Evolutionary conservation across 169 alveolate genomes (phyloP).

Genomic region (Perkinsus marinus): DNA sequence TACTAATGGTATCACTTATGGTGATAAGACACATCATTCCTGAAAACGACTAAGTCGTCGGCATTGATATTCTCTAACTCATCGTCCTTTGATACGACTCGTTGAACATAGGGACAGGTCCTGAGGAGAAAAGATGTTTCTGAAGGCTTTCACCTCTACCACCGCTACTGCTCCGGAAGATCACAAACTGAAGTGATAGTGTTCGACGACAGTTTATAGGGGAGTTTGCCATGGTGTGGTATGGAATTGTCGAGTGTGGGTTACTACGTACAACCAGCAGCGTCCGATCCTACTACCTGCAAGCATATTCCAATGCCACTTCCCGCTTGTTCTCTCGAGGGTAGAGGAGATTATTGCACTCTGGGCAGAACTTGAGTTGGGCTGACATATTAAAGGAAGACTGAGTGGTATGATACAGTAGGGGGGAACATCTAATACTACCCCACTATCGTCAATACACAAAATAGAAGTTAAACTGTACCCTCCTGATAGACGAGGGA

Average conservation of each 20-base stretch:
- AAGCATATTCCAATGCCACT: background rate
- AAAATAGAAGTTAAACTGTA: no score
- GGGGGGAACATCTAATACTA: background rate
- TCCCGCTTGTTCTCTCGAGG: background rate
- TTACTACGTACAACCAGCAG: no score
- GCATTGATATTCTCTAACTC: background rate
- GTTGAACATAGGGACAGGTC: background rate
- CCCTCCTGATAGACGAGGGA: no score
- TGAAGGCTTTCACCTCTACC: no score
- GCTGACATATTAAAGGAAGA: background rate
- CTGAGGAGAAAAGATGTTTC: no score
- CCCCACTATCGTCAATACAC: background rate
- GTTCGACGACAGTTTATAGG: no score
- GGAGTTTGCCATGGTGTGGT: no score
- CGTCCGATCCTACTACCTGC: background rate
- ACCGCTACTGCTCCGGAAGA: no score
- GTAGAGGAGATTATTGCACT: background rate
- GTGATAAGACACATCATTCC: background rate
- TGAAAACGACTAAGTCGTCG: background rate
- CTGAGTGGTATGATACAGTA: no score
- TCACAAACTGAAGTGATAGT: no score
- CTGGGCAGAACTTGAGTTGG: background rate
- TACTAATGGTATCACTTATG: background rate
- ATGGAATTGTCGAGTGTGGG: no score
- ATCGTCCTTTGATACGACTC: background rate